Evolutionary conservation across 371 early-diverging fungal species (phyloP).

Genomic region (Mortierella sp.): DNA sequence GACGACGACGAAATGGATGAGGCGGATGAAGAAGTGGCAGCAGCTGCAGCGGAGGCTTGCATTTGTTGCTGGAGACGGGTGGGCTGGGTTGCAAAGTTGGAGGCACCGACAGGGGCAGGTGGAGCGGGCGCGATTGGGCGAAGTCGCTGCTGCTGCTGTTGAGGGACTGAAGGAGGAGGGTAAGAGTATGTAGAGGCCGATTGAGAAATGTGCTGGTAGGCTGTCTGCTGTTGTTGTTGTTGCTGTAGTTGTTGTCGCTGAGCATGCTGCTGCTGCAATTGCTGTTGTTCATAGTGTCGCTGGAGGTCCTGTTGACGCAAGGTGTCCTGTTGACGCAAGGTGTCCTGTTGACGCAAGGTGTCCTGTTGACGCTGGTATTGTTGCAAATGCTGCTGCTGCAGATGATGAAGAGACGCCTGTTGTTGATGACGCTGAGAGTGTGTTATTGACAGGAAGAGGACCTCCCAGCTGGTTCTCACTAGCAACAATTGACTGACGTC

Average conservation of each 20-base stretch:
- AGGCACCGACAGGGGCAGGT: not conserved
- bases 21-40: too few relatives aligned
- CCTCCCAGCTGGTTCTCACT: constrained; percentile 30
- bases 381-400: constrained; percentile 14
- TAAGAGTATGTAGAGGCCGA: not conserved
- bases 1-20: not conserved
- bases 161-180: not conserved
- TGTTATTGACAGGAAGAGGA: constrained; percentile 22
- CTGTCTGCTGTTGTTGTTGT: constrained; percentile 22
- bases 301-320: not conserved
- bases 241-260: too few relatives aligned
- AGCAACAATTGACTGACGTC: constrained; percentile 13
- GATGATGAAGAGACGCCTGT: constrained; percentile 5
- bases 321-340: not conserved
- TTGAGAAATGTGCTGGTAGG: constrained; percentile 9
- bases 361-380: not conserved
- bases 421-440: not conserved
- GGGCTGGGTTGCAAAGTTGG: constrained; percentile 16
- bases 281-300: not conserved
- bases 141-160: constrained; percentile 10
- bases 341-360: not conserved
- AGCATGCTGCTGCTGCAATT: not conserved
- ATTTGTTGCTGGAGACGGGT: constrained; percentile 19
- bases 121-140: constrained; percentile 29
- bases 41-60: not conserved